phyloP scores from a whole-genome alignment of 2,329 filamentous ascomycete species.

The Diaporthe amygdali region DNA sequence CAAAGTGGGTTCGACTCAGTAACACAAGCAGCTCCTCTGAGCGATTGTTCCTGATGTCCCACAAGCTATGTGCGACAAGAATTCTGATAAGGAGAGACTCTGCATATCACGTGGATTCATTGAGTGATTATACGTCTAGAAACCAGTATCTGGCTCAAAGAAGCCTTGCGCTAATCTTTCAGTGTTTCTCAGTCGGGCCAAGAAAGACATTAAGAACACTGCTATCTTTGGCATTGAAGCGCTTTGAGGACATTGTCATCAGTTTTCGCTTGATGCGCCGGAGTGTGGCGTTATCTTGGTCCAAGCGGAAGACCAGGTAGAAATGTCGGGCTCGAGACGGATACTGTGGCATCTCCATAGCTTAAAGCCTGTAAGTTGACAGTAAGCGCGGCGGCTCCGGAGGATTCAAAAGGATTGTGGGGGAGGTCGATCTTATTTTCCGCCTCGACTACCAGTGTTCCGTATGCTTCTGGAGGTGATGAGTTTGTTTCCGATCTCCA shows the following conservation, averaged over 20 bases:
- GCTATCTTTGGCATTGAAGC: not conserved
- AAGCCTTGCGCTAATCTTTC: not conserved
- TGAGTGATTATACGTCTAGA: not conserved
- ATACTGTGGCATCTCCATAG: not conserved
- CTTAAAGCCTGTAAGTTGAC: not conserved
- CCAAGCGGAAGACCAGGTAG: not conserved
- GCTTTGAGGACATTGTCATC: not conserved
- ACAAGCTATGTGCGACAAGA: not conserved
- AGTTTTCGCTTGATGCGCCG: not conserved
- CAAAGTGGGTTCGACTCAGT: not conserved
- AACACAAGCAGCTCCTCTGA: not conserved
- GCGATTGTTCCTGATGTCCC: not conserved
- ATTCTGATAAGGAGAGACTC: fast-evolving
- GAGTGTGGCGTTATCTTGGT: not conserved
- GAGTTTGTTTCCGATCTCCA: not conserved
- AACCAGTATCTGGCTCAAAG: not conserved
- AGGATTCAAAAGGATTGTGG: not conserved
- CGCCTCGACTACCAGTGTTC: not conserved
- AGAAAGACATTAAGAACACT: not conserved
- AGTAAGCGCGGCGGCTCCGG: not conserved
- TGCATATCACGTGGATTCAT: not conserved
- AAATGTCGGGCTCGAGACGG: not conserved
- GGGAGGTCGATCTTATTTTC: not conserved
- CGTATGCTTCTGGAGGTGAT: not conserved
- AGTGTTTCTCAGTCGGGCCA: fast-evolving